Conservation (phyloP, 192 early-diverging fungal species). For the Lunasporangiospora selenospora region DNA sequence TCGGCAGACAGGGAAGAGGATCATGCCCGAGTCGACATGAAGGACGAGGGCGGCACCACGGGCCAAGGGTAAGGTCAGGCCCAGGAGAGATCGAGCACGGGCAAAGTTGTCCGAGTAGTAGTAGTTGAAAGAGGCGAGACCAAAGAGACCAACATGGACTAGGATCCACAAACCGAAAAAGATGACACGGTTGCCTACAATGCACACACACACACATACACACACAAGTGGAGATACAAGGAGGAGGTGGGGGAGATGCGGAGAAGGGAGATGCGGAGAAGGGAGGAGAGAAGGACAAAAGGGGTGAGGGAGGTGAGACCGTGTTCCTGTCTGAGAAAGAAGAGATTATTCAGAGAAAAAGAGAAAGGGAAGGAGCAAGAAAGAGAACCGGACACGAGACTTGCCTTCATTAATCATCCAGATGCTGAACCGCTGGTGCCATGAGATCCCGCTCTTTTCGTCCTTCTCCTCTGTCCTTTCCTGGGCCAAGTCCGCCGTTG, state of each 20-base stretch:
- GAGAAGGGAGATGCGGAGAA: no score
- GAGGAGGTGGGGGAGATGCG: no score
- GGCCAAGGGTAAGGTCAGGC: constrained; percentile 61
- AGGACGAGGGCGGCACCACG: constrained; percentile 71
- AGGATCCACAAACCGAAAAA: constrained; percentile 60
- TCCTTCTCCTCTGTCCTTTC: no score
- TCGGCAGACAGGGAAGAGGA: constrained; percentile 86
- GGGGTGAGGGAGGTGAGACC: no score
- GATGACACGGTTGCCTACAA: constrained; percentile 49
- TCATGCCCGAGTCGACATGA: constrained; percentile 75
- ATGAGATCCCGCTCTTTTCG: no score
- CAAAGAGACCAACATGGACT: constrained; percentile 65
- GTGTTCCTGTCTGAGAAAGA: no score
- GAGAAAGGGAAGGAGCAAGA: background rate
- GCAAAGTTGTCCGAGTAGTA: constrained; percentile 61
- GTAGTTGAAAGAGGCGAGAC: constrained; percentile 68
- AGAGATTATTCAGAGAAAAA: background rate
- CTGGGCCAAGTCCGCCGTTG: no score
- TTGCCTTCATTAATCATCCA: constrained; percentile 60
- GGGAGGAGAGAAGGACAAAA: no score
- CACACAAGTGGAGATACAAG: no score
- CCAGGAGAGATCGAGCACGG: constrained; percentile 54
- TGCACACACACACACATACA: no score
- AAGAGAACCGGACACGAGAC: no score
- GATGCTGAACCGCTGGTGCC: constrained; percentile 47